phyloP scores from a whole-genome alignment of 345 rosid genomes.

The Pelargonium nanum region DNA sequence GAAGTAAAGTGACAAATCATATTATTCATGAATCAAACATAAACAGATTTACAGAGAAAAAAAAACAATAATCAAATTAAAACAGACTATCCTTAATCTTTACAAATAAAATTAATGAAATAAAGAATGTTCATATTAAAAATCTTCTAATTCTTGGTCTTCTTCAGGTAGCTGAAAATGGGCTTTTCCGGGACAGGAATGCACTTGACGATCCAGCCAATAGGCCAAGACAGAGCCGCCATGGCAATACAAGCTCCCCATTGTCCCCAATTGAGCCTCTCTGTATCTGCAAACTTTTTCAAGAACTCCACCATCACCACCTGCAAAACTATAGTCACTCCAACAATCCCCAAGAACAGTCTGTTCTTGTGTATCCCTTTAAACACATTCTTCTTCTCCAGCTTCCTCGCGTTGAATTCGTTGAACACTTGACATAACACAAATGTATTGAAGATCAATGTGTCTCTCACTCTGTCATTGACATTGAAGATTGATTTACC shows the following conservation, averaged over 20 bases:
- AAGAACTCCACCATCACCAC: constrained; percentile 67
- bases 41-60: too few relatives aligned
- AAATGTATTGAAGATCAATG: constrained; percentile 60
- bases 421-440: constrained; percentile 72
- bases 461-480: constrained; percentile 38
- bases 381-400: constrained; percentile 67
- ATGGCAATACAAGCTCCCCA: constrained; percentile 54
- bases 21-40: too few relatives aligned
- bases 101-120: too few relatives aligned
- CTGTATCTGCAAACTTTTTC: constrained; percentile 59
- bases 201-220: constrained; percentile 52
- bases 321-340: constrained; percentile 42
- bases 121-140: too few relatives aligned
- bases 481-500: constrained; percentile 50
- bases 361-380: constrained; percentile 51
- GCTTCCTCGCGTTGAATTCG: constrained; percentile 65
- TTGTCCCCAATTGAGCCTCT: constrained; percentile 54
- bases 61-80: too few relatives aligned
- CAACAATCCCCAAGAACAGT: constrained; percentile 46
- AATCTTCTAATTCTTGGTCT: constrained; percentile 10
- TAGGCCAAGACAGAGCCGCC: constrained; percentile 62
- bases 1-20: too few relatives aligned
- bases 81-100: too few relatives aligned
- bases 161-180: constrained; percentile 34
- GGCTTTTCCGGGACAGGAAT: constrained; percentile 47